These are phyloP conservation scores for Lyophyllum semitale DNA, from an alignment of 768 basidiomycete genomes.

Conservation along the genomic window DNA sequence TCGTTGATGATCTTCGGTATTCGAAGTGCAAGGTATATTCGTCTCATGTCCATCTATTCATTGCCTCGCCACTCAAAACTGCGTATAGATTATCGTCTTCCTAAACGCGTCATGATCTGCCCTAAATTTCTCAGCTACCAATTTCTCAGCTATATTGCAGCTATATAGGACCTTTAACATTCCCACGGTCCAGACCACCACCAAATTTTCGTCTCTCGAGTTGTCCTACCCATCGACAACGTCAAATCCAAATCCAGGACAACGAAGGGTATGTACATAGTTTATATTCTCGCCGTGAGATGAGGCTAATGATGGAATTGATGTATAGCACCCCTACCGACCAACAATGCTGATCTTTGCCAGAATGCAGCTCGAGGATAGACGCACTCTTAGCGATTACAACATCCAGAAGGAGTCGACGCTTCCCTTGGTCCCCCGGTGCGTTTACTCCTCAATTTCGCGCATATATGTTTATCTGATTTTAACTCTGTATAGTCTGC, in stretches of 20 bases:
- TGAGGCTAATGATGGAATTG: neutral
- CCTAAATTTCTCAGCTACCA: conserved; percentile 46
- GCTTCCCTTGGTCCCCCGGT: conserved; percentile 97
- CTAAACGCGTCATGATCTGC: too few relatives aligned
- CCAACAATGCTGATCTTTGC: conserved; percentile 96
- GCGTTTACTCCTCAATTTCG: conserved; percentile 25
- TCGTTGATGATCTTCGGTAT: too few relatives aligned
- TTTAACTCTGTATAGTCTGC: too few relatives aligned
- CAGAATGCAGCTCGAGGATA: conserved; percentile 98
- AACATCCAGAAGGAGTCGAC: too few relatives aligned
- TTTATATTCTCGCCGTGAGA: too few relatives aligned
- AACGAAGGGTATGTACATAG: conserved; percentile 50
- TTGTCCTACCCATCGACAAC: conserved; percentile 94
- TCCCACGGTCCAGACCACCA: conserved; percentile 15
- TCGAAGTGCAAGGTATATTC: too few relatives aligned
- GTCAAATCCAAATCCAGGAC: conserved; percentile 76
- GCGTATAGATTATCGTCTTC: too few relatives aligned
- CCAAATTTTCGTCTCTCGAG: conserved; percentile 76
- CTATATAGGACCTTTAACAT: conserved; percentile 20
- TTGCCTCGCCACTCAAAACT: too few relatives aligned
- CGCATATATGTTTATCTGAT: neutral
- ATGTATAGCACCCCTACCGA: conserved; percentile 81
- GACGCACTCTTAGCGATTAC: conserved; percentile 94
- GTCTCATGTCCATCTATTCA: too few relatives aligned
- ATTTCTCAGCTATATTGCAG: too few relatives aligned